These are phyloP conservation scores for Punica granatum DNA, from an alignment of 345 rosid genomes.

Conservation along the genomic window DNA sequence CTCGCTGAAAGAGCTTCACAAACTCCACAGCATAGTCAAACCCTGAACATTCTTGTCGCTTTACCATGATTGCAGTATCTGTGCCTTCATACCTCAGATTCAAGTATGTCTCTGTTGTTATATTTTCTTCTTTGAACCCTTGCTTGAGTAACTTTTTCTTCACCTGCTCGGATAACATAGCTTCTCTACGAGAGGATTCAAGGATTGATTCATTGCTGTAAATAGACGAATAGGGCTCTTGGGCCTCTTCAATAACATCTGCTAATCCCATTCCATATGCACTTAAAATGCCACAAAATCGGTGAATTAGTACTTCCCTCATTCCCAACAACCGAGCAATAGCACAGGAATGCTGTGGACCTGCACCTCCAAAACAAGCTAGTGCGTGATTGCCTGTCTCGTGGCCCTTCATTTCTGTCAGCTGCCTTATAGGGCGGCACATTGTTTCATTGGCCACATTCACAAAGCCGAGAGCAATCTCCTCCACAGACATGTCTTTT, in stretches of 20 bases:
- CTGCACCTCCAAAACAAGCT: slow-evolving; percentile 98
- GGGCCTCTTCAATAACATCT: slow-evolving; percentile 93
- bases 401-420: slow-evolving; percentile 98
- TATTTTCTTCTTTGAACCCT: slow-evolving; percentile 63
- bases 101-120: slow-evolving; percentile 63
- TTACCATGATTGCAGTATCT: slow-evolving; percentile 97
- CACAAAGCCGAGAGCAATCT: slow-evolving; percentile 83
- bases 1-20: slow-evolving; percentile 71
- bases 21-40: slow-evolving; percentile 69
- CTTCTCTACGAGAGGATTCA: slow-evolving; percentile 68
- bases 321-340: slow-evolving; percentile 89
- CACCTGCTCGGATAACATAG: slow-evolving; percentile 42
- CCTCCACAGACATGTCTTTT: slow-evolving; percentile 81
- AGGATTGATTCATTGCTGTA: slow-evolving; percentile 55
- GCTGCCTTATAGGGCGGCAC: slow-evolving; percentile 93
- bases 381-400: slow-evolving; percentile 93
- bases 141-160: slow-evolving; percentile 63
- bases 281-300: slow-evolving; percentile 86
- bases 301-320: slow-evolving; percentile 83
- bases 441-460: slow-evolving; percentile 96
- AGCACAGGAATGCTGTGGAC: slow-evolving; percentile 98
- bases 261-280: slow-evolving; percentile 99
- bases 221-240: slow-evolving; percentile 85
- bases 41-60: slow-evolving; percentile 37
- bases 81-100: slow-evolving; percentile 93